A percentile compares a stretch with the other conserved stretches of the same genome.
Evolutionary conservation across 2,329 filamentous ascomycete species (phyloP).

Genomic region (Cercospora nicotianae): DNA sequence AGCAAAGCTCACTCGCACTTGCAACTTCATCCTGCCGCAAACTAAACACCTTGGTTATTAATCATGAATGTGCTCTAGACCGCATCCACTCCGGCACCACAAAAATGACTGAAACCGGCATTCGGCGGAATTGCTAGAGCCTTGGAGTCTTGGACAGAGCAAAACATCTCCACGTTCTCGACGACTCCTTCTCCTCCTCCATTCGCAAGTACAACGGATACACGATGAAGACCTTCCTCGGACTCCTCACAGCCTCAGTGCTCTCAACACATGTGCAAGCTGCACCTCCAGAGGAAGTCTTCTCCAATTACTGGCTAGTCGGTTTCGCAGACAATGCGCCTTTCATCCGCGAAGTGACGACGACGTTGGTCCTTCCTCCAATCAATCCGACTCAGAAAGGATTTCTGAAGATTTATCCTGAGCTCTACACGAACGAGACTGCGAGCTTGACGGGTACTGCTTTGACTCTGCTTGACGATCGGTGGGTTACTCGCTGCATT

Average conservation of each 20-base stretch:
- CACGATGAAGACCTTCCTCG: background rate
- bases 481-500: background rate
- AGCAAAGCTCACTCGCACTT: background rate
- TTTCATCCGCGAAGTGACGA: background rate
- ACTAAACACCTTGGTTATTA: background rate
- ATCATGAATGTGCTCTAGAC: background rate
- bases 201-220: too few species aligned
- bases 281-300: background rate
- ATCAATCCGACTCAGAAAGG: background rate
- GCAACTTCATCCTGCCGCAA: background rate
- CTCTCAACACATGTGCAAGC: background rate
- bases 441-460: slow-evolving; percentile 4
- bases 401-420: background rate
- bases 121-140: background rate
- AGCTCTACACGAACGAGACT: background rate
- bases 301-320: background rate
- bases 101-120: background rate
- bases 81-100: background rate
- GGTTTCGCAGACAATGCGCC: background rate
- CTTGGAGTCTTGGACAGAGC: background rate
- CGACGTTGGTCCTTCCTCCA: background rate
- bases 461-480: slow-evolving; percentile 1
- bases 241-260: background rate
- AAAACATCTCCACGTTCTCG: background rate
- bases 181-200: background rate